Evolutionary conservation across 108 stramenopile species (phyloP), one percentile per base, ranked within the genome.

Genomic region (Pseudonitzschia multiseries): DNA sequence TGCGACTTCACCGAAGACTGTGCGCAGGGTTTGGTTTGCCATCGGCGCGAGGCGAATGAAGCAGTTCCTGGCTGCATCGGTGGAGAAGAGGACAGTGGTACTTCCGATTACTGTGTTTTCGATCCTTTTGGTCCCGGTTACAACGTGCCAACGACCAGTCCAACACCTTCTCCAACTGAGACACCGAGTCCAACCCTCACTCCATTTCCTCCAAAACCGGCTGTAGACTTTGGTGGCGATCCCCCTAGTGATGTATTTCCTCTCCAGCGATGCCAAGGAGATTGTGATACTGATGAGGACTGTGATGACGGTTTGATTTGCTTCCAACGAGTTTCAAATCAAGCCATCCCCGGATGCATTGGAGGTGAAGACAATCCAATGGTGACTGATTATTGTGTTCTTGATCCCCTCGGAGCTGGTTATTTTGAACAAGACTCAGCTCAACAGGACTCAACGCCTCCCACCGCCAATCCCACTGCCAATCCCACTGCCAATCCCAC

Each of bases 1-100:
- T 92, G 90, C 52, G 87, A 86, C 43, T 79, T 79, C 27, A 77
- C 83, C 70, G 62, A 43, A 17, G 86, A 87, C 68, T 92, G 90
- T 66, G 76, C 62, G 9, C 5, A 52, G 18, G 83, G 83, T 1
- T 61, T 92, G n/a, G 65, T 71, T 22, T 92, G 90, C 61, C 69
- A 73, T 44, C 68, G 75, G 27, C 77, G 86, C 21, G 63, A 65
- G 22, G 75, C 67, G 29, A 52, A 21, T 42, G 83, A 86, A 41
- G 32, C 43, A 5, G 85, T 89, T 43, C 90, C 86, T 10, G 86
- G 86, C 46, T 92, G 90, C 63, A 61, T 65, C 24, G 90, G 90
- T 27, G 79, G 79, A 36, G 73, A 73, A 15, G 36, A 48, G 8
- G 61, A 69, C 48, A 18, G 20, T n/a, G 64, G 59, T 44, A 48